These are phyloP conservation scores for Lolium perenne DNA, from an alignment of 176 grass and related monocot genomes.

Conservation along the genomic window DNA sequence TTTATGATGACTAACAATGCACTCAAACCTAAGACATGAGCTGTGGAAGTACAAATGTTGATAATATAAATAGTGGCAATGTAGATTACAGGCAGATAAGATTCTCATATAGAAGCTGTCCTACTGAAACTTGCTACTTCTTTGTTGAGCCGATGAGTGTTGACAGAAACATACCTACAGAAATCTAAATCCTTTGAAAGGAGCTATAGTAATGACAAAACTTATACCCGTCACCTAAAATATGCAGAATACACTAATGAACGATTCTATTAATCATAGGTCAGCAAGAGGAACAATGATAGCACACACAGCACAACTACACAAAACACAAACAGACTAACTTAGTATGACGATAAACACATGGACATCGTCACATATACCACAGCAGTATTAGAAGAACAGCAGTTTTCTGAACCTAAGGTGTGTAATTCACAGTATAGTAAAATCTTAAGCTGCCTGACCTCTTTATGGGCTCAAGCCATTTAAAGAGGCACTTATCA, in stretches of 20 bases:
- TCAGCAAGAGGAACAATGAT: neutral
- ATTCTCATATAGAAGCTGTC: neutral
- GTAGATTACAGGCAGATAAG: neutral
- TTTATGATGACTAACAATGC: neutral
- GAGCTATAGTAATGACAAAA: neutral
- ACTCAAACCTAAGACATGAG: neutral
- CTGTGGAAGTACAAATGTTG: neutral
- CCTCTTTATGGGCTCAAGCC: constrained; percentile 6
- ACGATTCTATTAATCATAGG: neutral
- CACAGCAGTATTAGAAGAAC: neutral
- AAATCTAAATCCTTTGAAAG: constrained; percentile 2
- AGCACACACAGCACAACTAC: neutral
- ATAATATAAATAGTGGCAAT: neutral
- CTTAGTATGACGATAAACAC: neutral
- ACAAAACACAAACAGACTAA: constrained; percentile 10
- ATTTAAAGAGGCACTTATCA: neutral
- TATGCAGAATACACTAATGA: neutral
- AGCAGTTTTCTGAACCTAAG: neutral
- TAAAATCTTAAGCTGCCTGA: constrained; percentile 8
- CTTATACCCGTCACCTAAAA: neutral
- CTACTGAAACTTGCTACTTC: neutral
- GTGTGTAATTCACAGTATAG: neutral
- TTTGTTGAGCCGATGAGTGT: neutral
- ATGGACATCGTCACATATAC: constrained; percentile 2
- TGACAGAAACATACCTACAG: neutral